A percentile compares a stretch with the other conserved stretches of the same genome.
Evolutionary conservation across 208 protist species (phyloP).

Genomic region (Leishmania braziliensis): DNA sequence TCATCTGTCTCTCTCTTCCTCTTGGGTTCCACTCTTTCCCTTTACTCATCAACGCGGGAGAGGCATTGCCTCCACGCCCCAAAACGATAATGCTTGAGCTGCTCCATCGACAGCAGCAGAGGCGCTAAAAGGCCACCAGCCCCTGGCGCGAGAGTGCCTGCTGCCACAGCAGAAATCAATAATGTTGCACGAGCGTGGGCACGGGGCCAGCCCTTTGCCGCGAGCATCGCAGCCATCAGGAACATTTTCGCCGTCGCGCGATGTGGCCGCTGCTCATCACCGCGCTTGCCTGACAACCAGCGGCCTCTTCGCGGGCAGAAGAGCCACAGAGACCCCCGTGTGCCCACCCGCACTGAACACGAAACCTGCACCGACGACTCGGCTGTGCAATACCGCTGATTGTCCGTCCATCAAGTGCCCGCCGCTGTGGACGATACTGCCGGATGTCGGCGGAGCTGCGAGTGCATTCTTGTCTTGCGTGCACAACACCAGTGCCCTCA

Average conservation of each 20-base stretch:
- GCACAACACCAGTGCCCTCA: slow-evolving; percentile 3
- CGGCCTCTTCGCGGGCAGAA: neutral
- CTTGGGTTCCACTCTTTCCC: neutral
- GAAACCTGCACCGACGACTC: neutral
- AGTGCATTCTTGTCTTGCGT: neutral
- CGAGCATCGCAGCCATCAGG: neutral
- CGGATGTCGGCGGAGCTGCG: neutral
- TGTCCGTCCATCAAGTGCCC: neutral
- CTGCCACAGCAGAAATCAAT: neutral
- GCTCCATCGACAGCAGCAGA: neutral
- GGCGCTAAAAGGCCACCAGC: neutral
- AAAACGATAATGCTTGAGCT: neutral
- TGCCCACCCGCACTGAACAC: neutral
- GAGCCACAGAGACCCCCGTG: no score
- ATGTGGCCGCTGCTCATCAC: neutral
- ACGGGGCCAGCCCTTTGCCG: neutral
- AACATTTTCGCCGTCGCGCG: neutral
- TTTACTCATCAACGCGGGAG: neutral
- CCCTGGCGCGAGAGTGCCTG: neutral
- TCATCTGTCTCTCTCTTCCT: neutral
- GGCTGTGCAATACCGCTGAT: neutral
- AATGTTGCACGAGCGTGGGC: neutral
- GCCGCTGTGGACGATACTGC: neutral
- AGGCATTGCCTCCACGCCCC: neutral
- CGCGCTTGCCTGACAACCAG: neutral